phyloP scores from a whole-genome alignment of 257 asterid genomes.

The Leonotis leonurus region DNA sequence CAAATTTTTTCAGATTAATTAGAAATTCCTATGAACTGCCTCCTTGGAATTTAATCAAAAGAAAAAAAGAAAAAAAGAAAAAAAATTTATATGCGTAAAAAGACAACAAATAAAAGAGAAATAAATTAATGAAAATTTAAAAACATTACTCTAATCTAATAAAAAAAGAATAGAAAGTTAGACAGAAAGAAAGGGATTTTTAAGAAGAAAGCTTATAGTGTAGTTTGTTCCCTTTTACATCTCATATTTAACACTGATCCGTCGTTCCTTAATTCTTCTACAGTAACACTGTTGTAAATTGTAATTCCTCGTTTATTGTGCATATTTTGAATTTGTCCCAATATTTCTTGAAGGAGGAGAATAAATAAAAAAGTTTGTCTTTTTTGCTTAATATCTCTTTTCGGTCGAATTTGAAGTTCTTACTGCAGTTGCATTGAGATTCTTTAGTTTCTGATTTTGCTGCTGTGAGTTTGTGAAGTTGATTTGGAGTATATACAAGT shows the following conservation, averaged over 20 bases:
- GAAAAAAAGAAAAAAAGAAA: neutral
- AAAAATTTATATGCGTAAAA: neutral
- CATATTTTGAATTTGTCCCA: neutral
- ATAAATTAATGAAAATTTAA: neutral
- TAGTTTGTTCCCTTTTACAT: conserved; percentile 1
- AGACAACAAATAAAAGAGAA: conserved; percentile 8
- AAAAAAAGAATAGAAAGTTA: conserved; percentile 13
- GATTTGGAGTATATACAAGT: conserved; percentile 11
- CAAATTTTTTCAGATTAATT: conserved; percentile 1
- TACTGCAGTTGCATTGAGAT: conserved; percentile 5
- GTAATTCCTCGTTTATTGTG: conserved; percentile 1
- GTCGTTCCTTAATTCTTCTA: neutral
- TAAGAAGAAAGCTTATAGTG: conserved; percentile 19
- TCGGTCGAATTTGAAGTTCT: conserved; percentile 7
- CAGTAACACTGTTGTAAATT: conserved; percentile 9
- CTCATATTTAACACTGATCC: conserved; percentile 7
- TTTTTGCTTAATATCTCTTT: neutral
- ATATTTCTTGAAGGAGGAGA: neutral
- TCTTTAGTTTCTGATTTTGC: conserved; percentile 6
- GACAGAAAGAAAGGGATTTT: conserved; percentile 5
- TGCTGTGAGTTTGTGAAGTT: conserved; percentile 11
- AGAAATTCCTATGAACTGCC: conserved; percentile 3
- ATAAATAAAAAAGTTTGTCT: neutral
- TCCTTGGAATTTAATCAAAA: conserved; percentile 5
- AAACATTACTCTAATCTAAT: neutral